phyloP scores from a whole-genome alignment of 495 filamentous ascomycete genomes.

The Jackrogersella multiformis region DNA sequence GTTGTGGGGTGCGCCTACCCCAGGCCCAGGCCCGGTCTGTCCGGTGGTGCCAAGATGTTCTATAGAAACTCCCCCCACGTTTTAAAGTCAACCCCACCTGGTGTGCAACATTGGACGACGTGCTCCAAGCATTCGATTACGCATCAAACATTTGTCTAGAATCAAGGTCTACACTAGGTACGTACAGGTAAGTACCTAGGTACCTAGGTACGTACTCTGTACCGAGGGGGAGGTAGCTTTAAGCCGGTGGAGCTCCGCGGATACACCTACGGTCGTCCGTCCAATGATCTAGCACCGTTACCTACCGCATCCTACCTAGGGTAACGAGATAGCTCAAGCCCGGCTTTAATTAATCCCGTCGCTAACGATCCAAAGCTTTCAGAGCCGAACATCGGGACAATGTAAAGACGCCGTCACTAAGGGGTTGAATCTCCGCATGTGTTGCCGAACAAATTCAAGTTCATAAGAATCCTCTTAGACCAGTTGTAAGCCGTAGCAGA shows the following conservation, averaged over 20 bases:
- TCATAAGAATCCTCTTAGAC: slow-evolving; percentile 18
- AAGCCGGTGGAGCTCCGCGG: slow-evolving; percentile 18
- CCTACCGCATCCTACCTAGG: no score
- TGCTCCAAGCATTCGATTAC: slow-evolving; percentile 10
- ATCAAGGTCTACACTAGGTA: no score
- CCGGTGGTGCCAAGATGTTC: slow-evolving; percentile 15
- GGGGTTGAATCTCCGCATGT: slow-evolving; percentile 18
- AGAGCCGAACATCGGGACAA: slow-evolving; percentile 36
- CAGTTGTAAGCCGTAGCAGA: slow-evolving; percentile 9
- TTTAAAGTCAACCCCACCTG: slow-evolving; percentile 16
- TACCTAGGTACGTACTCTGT: slow-evolving; percentile 16
- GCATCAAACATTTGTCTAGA: slow-evolving; percentile 1
- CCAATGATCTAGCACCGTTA: slow-evolving; percentile 11
- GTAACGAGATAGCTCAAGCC: slow-evolving; percentile 15
- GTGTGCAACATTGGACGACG: background rate
- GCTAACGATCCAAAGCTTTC: slow-evolving; percentile 11
- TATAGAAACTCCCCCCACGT: slow-evolving; percentile 37
- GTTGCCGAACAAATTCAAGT: slow-evolving; percentile 25
- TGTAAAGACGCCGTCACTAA: background rate
- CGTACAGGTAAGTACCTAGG: no score
- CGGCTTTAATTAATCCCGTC: slow-evolving; percentile 37
- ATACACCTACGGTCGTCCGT: background rate
- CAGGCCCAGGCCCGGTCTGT: slow-evolving; percentile 35
- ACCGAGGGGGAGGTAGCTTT: slow-evolving; percentile 30
- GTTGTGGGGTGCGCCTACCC: slow-evolving; percentile 30